These are phyloP conservation scores for Meyerozyma smithsonii DNA, from an alignment of 1,139 yeast genomes.

Conservation along the genomic window DNA sequence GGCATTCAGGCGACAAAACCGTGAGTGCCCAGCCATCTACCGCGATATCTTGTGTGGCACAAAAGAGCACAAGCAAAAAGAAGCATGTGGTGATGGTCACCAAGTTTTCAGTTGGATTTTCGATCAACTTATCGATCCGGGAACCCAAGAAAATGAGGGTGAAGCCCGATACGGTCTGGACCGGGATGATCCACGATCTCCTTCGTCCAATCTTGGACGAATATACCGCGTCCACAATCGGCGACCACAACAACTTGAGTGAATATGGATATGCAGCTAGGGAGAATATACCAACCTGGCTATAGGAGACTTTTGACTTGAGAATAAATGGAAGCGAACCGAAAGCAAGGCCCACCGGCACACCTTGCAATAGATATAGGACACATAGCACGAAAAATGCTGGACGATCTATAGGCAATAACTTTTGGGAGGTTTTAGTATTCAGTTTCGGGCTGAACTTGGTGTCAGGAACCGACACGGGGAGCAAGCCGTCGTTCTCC, in stretches of 20 bases:
- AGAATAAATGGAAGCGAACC: conserved; percentile 93
- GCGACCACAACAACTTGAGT: conserved; percentile 89
- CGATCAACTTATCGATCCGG: conserved; percentile 52
- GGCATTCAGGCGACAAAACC: conserved; percentile 67
- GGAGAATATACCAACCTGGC: conserved; percentile 87
- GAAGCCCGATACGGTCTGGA: conserved; percentile 72
- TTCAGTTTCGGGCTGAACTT: conserved; percentile 1
- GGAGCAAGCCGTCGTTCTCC: conserved; percentile 34
- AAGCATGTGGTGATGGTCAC: conserved; percentile 56
- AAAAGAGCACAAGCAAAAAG: conserved; percentile 72
- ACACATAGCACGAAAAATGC: conserved; percentile 70
- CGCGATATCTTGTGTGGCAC: conserved; percentile 98
- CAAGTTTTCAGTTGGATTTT: conserved; percentile 52
- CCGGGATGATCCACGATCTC: conserved; percentile 92
- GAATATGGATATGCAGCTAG: conserved; percentile 95
- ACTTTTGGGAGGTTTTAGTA: neutral
- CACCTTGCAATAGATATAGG: conserved; percentile 82
- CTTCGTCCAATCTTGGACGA: conserved; percentile 68
- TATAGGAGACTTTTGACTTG: conserved; percentile 75
- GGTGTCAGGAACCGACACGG: conserved; percentile 14
- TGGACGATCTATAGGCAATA: conserved; percentile 44
- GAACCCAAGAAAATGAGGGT: conserved; percentile 63
- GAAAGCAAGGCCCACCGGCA: conserved; percentile 93
- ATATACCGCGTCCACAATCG: conserved; percentile 87
- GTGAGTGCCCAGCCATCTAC: conserved; percentile 99